Evolutionary conservation across 2,329 filamentous ascomycete genomes (phyloP).

Genomic region (Pleomassaria siparia): DNA sequence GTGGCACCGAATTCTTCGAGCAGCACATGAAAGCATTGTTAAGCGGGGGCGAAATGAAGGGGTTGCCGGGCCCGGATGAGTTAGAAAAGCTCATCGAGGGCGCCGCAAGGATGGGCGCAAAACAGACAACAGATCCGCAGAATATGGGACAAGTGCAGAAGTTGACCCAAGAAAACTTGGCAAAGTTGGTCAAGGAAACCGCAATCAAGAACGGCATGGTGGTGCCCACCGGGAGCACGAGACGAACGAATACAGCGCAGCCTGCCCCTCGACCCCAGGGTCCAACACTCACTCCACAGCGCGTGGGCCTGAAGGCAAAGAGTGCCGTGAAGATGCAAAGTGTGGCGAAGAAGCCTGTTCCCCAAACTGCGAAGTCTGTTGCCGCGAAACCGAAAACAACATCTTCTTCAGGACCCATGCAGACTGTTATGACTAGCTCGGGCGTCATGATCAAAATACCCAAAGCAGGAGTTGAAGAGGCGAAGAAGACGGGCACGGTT

Average conservation of each 20-base stretch:
- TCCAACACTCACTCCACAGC: conserved; percentile 17
- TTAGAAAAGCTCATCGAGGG: conserved; percentile 42
- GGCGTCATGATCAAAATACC: conserved; percentile 40
- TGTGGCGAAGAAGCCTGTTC: conserved; percentile 16
- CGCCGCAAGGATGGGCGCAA: conserved; percentile 34
- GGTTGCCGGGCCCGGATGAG: conserved; percentile 37
- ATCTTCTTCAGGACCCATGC: conserved; percentile 24
- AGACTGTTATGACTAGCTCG: conserved; percentile 31
- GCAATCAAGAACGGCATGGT: conserved; percentile 40
- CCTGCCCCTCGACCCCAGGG: conserved; percentile 27
- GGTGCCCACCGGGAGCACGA: conserved; percentile 33
- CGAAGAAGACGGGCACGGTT: conserved; percentile 33
- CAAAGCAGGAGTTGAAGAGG: conserved; percentile 29
- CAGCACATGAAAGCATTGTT: conserved; percentile 37
- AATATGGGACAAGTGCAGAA: conserved; percentile 31
- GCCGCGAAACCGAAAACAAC: conserved; percentile 8
- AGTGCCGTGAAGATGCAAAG: conserved; percentile 24
- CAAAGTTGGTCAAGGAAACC: conserved; percentile 41
- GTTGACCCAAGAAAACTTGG: conserved; percentile 41
- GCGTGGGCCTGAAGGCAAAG: conserved; percentile 23
- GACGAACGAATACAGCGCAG: conserved; percentile 31
- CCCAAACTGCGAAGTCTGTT: conserved; percentile 8
- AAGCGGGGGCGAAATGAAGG: conserved; percentile 34
- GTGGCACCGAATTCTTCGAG: conserved; percentile 38
- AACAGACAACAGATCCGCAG: conserved; percentile 29